Base-by-base conservation (phyloP, 306 rosid genomes). In the Chamaecrista fasciculata region DNA sequence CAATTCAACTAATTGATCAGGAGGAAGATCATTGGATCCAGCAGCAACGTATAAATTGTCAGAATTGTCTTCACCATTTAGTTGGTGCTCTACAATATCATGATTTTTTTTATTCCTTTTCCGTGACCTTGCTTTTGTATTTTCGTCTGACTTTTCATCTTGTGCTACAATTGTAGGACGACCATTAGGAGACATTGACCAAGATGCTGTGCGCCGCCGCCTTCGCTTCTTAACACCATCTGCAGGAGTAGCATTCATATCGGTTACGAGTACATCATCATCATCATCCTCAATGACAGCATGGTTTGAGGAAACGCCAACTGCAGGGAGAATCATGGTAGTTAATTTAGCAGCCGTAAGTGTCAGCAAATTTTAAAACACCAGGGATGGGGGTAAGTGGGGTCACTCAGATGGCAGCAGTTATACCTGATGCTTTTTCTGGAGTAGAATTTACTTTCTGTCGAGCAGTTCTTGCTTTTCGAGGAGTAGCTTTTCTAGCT, bases 161-260 rank as follows among this genome's bases (percentile, higher is more conserved):
- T 59, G 36, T 36, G 76, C 60, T 36, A 46, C 80, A 47, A 60
- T 58, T 8, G 76, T 57, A 44, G 79, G 78, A 68, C 69, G 78
- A 68, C 69, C 68, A 18, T 64, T 65, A 16, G 82, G 71, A 70
- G 76, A 51, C 39, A 62, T 39, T 73, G 73, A 67, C 82, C 76
- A 49, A 40, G 82, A 69, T 53, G 84, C 82, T 43, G 72, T 43
- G 3, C 83, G 83, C 58, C 87, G 74, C 11, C 87, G 75, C 58
- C 87, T 77, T 15, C 87, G 75, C 62, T 85, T 85, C 87, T 85
- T 85, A 34, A 85, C 87, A 1, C 87, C 73, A 72, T 82, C 90
- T 31, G 90, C 87, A 11, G 90, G 90, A 39, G 81, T 82, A 16
- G 81, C 67, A 36, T 66, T 46, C 81, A 82, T 62, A 72, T 85